Base-by-base conservation (phyloP, 1,284 basidiomycete genomes). In the Pascua sp. region DNA sequence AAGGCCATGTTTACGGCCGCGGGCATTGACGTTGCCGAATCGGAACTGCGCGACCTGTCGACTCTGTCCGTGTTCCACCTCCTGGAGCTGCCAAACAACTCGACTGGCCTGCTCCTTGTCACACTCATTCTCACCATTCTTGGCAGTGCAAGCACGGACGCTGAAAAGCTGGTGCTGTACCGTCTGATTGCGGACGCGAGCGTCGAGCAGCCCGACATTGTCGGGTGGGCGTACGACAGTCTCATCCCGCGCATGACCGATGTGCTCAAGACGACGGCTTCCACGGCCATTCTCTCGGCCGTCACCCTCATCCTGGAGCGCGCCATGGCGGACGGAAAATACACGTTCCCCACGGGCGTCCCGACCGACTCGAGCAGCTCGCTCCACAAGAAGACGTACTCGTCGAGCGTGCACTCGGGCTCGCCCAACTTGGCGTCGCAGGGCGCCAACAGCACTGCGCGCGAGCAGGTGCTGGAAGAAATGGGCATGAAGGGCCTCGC, bases 91-190 rank as follows among this genome's bases (percentile, higher is more conserved):
- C 71, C 71, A n/a, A 87, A 91, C 66, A 76, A 79, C 51, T 83
- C 81, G 32, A 84, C 82, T 4, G 89, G 90, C 0, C 77, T 94
- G 13, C 81, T 93, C 16, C 80, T 86, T 5, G 83, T 86, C 43
- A 88, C 90, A 0, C 88, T 93, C 68, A 80, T 87, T 40, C 85
- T 85, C 2, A 85, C 88, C 2, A 89, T 93, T 76, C 80, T 93
- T 41, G 86, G 84, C n/a, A 65, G 67, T 8, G 86, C 88, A 0
- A 86, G 89, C 71, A 86, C 87, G 5, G 89, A 91, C 67, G 80
- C 81, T 1, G 91, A 95, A 77, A 86, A 86, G 13, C 85, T 91
- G 66, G 86, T 93, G 52, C 73, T 93, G 47, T 92, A 88, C 71
- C 81, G 81, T 47, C 75, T 93, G 40, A 80, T 95, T 38, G 84